Evolutionary conservation across 345 rosid species (phyloP).

Genomic region (Populus davidiana): DNA sequence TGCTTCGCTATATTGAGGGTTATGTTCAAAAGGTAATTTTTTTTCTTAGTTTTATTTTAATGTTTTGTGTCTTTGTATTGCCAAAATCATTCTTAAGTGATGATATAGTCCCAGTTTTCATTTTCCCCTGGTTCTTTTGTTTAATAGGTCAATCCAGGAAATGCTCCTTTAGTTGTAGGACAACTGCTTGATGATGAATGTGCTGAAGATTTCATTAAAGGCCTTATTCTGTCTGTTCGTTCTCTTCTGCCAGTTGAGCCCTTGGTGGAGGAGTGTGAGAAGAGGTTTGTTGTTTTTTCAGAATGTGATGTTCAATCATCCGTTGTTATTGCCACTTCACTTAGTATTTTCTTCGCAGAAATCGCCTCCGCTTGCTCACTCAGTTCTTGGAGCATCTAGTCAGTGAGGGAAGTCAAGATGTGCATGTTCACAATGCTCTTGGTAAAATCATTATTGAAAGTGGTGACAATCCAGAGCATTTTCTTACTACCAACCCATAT

Average conservation of each 20-base stretch:
- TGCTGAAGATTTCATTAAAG: conserved; percentile 94
- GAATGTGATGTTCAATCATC: not conserved
- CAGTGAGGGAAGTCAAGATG: conserved; percentile 97
- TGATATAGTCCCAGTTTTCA: too few relatives aligned
- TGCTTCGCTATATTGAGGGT: conserved; percentile 96
- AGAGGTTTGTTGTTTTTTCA: conserved; percentile 41
- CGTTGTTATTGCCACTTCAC: conserved; percentile 10
- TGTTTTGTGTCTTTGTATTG: not conserved
- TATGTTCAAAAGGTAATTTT: conserved; percentile 85
- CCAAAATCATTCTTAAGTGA: not conserved
- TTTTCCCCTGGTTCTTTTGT: not conserved
- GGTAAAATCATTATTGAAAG: conserved; percentile 98
- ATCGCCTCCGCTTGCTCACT: conserved; percentile 94
- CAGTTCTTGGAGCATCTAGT: conserved; percentile 98
- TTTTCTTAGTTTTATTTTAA: not conserved
- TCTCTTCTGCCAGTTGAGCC: conserved; percentile 74
- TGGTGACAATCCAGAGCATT: conserved; percentile 94
- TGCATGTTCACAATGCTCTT: conserved; percentile 95
- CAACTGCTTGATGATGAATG: conserved; percentile 91
- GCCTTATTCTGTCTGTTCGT: conserved; percentile 84
- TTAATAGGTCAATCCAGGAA: conserved; percentile 87
- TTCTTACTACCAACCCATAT: conserved; percentile 90
- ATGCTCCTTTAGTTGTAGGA: conserved; percentile 88
- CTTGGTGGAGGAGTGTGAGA: conserved; percentile 75
- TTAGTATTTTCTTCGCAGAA: conserved; percentile 44